These are phyloP conservation scores for Caryopteris hybrid DNA, from an alignment of 305 asterid species.

Conservation along the genomic window DNA sequence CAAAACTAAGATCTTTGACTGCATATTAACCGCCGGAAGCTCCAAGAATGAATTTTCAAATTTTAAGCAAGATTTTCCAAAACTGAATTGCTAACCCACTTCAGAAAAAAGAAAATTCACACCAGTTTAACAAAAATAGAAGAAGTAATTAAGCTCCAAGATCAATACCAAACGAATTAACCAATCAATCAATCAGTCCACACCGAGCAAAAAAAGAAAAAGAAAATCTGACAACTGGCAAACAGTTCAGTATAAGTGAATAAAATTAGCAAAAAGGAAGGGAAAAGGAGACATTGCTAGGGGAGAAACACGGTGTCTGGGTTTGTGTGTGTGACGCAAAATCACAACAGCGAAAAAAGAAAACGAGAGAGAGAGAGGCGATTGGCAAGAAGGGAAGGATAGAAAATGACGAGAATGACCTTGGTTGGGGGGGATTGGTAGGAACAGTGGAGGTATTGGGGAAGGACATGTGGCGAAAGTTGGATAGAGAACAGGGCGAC, in stretches of 20 bases:
- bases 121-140: background rate
- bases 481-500: constrained; percentile 36
- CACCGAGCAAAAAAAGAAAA: background rate
- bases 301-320: background rate
- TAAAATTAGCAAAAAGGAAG: background rate
- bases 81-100: no score
- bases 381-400: background rate
- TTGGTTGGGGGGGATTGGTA: background rate
- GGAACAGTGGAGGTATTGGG: constrained; percentile 21
- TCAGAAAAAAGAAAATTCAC: background rate
- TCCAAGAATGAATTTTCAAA: constrained; percentile 27
- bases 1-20: constrained; percentile 32
- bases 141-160: background rate
- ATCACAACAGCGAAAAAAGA: constrained; percentile 11
- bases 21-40: constrained; percentile 37
- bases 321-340: constrained; percentile 1
- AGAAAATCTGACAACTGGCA: background rate
- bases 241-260: constrained; percentile 2
- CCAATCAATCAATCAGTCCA: constrained; percentile 12
- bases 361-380: constrained; percentile 1
- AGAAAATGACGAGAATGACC: constrained; percentile 34
- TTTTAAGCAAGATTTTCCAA: background rate
- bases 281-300: constrained; percentile 8
- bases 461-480: constrained; percentile 59
- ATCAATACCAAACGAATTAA: background rate